Evolutionary conservation across 192 early-diverging fungal genomes (phyloP), one percentile per base, ranked within the genome.

Genomic region (Chytriomyces sp.): DNA sequence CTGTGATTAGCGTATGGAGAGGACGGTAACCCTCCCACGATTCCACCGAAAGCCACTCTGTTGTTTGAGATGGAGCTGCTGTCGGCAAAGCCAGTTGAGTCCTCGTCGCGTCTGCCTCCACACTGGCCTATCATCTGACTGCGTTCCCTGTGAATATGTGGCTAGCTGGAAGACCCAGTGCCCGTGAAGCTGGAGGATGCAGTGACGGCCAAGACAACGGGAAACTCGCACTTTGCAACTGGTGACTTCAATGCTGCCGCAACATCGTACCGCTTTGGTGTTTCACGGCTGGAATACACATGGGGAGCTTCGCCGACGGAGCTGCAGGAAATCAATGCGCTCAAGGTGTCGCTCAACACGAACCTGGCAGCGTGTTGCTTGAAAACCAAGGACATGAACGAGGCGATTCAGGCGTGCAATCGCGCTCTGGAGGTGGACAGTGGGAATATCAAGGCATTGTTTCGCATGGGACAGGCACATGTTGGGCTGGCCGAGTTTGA

Each of bases 41-140:
- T 92, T 58, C 88, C 88, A 58, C 83, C 86, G 36, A 82, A 87
- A 62, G 70, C 91, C 26, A 85, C 80, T n/a, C 78, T 92, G 34
- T 77, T 77, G 49, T 92, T 92, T 65, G 83, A 89, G 39, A 54
- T 82, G 4, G 80, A 81, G 67, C 39, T 84, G 25, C 17, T 81
- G 4, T 34, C 40, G 30, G 40, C 66, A 3, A 76, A 81, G 40
- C 58, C 72, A 32, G 78, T 77, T 63, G 33, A 70, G 72, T 40
- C 52, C n/a, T n/a, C n/a, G n/a, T n/a, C 57, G 37, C 34, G 3
- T 63, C 22, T 54, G 2, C 17, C 40, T 28, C 61, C 14, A 49
- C 19, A 2, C 22, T 28, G 40, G 26, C 2, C 26, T 59, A 59
- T 34, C 14, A n/a, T 2, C 22, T 49, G 44, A 58, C 28, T 4